Evolutionary conservation across 2,329 filamentous ascomycete genomes (phyloP).

Genomic region (Thelonectria rubi): DNA sequence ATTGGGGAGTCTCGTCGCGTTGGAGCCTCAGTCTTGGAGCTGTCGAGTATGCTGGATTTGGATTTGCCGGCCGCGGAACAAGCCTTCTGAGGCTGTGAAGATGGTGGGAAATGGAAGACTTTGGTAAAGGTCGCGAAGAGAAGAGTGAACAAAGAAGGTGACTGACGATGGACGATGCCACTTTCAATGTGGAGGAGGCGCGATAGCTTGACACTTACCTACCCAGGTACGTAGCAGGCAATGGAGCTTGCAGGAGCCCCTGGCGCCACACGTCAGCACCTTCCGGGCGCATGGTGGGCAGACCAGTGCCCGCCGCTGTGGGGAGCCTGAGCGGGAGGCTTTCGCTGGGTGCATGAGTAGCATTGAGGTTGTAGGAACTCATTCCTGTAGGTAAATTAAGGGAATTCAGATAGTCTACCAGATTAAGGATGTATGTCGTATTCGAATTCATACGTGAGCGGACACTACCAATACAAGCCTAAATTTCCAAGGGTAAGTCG

Average conservation of each 20-base stretch:
- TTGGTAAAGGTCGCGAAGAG: not conserved
- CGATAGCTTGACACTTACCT: constrained; percentile 2
- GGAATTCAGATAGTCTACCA: no score
- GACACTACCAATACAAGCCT: no score
- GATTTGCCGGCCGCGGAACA: not conserved
- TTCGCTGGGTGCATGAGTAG: no score
- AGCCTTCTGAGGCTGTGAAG: not conserved
- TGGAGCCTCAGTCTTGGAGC: not conserved
- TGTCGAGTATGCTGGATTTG: not conserved
- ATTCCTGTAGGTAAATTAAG: no score
- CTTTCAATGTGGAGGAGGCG: constrained; percentile 14
- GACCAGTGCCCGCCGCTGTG: no score
- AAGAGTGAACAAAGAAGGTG: constrained; percentile 5
- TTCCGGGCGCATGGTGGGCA: not conserved
- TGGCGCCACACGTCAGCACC: constrained; percentile 25
- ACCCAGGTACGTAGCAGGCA: not conserved
- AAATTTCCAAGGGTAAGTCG: no score
- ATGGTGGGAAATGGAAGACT: not conserved
- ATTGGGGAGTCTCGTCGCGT: not conserved
- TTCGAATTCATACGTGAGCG: no score
- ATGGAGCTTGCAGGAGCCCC: constrained; percentile 3
- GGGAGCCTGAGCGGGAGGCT: no score
- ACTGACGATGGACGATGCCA: constrained; percentile 15
- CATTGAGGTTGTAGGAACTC: no score
- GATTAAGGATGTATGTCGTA: no score